Conservation (phyloP, 176 grass and related monocot species). For the Avena atlantica region DNA sequence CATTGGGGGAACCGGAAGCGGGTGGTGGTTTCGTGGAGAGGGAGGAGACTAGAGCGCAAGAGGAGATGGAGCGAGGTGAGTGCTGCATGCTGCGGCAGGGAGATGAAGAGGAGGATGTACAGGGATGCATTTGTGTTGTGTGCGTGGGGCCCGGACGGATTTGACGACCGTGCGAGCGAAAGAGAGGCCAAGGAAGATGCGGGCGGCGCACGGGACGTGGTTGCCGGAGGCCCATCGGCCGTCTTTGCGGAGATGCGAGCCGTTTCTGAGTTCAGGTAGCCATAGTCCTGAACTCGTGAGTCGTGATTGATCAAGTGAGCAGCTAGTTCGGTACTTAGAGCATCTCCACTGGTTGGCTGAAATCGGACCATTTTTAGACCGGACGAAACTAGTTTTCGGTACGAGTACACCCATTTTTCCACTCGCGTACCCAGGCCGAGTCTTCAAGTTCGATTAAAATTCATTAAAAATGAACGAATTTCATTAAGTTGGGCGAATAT, state of each 20-base stretch:
- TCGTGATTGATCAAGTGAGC: background rate
- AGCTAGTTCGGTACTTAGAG: no score
- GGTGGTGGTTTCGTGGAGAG: conserved; percentile 36
- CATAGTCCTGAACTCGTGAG: background rate
- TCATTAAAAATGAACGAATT: no score
- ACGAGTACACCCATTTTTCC: no score
- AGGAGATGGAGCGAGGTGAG: background rate
- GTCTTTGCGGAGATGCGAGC: background rate
- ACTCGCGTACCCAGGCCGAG: no score
- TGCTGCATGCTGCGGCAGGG: conserved; percentile 29
- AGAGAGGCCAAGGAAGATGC: background rate
- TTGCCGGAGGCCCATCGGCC: no score
- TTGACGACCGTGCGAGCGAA: conserved; percentile 28
- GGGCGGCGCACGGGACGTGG: conserved; percentile 21
- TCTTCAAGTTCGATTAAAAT: no score
- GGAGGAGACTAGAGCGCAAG: conserved; percentile 31
- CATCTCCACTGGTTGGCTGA: no score
- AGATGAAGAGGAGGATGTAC: no score
- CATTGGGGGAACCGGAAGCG: background rate
- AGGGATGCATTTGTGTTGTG: conserved; percentile 17
- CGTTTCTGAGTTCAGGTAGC: background rate
- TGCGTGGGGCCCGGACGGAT: conserved; percentile 3
- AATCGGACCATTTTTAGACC: no score
- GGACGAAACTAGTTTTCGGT: no score
- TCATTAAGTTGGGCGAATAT: no score